A percentile compares a stretch with the other conserved stretches of the same genome.
Conservation (phyloP, 2,329 filamentous ascomycete genomes). For the Calonectria honghensis region DNA sequence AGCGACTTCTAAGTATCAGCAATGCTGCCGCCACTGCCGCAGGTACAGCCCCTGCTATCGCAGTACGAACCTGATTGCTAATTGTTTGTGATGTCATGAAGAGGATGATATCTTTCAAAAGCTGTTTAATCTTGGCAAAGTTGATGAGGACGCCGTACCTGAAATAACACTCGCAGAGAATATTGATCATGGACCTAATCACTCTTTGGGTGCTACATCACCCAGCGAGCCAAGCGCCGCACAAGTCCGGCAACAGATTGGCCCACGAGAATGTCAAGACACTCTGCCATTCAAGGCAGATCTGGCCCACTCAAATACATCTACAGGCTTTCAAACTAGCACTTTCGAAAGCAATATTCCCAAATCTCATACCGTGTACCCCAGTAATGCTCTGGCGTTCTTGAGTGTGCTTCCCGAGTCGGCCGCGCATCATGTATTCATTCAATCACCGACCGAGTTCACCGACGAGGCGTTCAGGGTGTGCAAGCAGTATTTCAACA, state of each 20-base stretch:
- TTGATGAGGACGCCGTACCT: rapidly evolving
- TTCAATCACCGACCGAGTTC: not conserved
- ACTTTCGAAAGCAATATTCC: not conserved
- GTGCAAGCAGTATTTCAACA: not conserved
- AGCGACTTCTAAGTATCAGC: not conserved
- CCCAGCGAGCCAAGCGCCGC: not conserved
- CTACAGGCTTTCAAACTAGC: not conserved
- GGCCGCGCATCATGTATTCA: not conserved
- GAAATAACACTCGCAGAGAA: no score
- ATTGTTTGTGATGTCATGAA: not conserved
- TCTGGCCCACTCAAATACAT: no score
- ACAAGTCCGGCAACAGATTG: not conserved
- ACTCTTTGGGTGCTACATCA: not conserved
- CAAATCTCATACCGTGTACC: not conserved
- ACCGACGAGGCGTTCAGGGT: not conserved
- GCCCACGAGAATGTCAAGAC: not conserved
- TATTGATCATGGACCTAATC: no score
- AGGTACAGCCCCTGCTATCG: not conserved
- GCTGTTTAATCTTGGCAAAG: not conserved
- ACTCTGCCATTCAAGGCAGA: not conserved
- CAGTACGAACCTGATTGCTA: not conserved
- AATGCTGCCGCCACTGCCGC: not conserved
- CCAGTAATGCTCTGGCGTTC: not conserved
- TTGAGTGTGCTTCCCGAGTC: not conserved
- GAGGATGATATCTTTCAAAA: not conserved